phyloP scores from a whole-genome alignment of 768 basidiomycete genomes.

The Kwoniella botswanensis region DNA sequence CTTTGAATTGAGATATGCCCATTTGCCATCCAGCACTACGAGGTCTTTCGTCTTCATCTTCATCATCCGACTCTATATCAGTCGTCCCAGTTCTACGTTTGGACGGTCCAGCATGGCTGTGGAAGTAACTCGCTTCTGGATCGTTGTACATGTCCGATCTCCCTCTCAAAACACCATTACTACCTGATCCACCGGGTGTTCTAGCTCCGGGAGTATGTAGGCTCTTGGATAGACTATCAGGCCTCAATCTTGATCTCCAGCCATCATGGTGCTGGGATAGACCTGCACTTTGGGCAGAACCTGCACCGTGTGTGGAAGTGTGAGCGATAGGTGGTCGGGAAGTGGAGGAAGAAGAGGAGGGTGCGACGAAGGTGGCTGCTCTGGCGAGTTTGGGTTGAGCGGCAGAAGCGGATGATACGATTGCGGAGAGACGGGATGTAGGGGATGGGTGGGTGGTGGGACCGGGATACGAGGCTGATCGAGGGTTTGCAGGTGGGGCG shows the following conservation, averaged over 20 bases:
- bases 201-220: neutral
- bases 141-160: slow-evolving; percentile 18
- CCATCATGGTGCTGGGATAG: neutral
- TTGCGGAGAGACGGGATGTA: slow-evolving; percentile 27
- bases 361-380: slow-evolving; percentile 19
- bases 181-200: neutral
- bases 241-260: slow-evolving; percentile 6
- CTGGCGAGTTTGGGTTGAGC: slow-evolving; percentile 29
- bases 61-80: slow-evolving; percentile 19
- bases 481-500: slow-evolving; percentile 16
- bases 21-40: slow-evolving; percentile 23
- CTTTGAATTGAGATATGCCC: slow-evolving; percentile 2
- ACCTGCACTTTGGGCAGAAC: neutral
- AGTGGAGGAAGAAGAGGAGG: slow-evolving; percentile 11
- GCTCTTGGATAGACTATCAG: slow-evolving; percentile 3
- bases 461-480: slow-evolving; percentile 28
- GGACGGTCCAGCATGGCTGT: slow-evolving; percentile 10
- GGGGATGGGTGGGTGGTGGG: slow-evolving; percentile 25
- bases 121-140: slow-evolving; percentile 28
- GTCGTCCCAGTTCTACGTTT: neutral
- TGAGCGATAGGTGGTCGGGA: neutral
- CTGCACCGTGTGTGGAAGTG: neutral
- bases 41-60: slow-evolving; percentile 12
- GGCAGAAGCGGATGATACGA: slow-evolving; percentile 23
- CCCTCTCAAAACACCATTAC: slow-evolving; percentile 4